Percentiles rank a stretch among this genome's conserved stretches.
phyloP scores from a whole-genome alignment of 495 filamentous ascomycete species.

The Tuber microsphaerosporum region DNA sequence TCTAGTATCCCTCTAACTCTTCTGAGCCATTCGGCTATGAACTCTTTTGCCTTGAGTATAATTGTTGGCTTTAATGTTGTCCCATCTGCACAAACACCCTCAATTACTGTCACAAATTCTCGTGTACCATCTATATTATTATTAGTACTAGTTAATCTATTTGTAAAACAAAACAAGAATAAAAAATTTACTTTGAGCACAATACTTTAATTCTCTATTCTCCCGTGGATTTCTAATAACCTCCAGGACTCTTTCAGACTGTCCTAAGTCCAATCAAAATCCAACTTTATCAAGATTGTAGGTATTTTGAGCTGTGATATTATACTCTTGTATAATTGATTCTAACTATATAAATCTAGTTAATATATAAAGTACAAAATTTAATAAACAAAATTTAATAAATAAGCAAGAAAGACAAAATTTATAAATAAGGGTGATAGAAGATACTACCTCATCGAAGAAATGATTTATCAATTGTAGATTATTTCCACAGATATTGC shows the following conservation, averaged over 20 bases:
- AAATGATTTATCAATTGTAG: too few species aligned
- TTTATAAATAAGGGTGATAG: too few species aligned
- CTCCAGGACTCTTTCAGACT: background rate
- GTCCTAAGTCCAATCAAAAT: background rate
- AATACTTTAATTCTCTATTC: background rate
- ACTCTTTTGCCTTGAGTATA: background rate
- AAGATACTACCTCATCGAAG: too few species aligned
- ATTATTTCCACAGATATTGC: too few species aligned
- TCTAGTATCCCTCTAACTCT: background rate
- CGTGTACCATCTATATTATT: background rate
- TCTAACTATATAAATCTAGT: too few species aligned
- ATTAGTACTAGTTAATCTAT: background rate
- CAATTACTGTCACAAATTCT: conserved; percentile 15
- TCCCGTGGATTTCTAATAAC: background rate
- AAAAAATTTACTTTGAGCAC: too few species aligned
- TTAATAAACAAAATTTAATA: too few species aligned
- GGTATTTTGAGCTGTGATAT: background rate
- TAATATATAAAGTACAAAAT: too few species aligned
- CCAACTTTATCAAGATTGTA: conserved; percentile 11
- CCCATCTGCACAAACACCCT: conserved; percentile 14
- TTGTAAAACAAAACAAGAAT: too few species aligned
- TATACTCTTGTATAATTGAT: background rate
- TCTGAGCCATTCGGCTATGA: background rate
- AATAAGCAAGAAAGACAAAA: too few species aligned
- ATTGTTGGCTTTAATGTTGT: conserved; percentile 4